Conservation (phyloP, 768 basidiomycete genomes). For the Russula lepida region DNA sequence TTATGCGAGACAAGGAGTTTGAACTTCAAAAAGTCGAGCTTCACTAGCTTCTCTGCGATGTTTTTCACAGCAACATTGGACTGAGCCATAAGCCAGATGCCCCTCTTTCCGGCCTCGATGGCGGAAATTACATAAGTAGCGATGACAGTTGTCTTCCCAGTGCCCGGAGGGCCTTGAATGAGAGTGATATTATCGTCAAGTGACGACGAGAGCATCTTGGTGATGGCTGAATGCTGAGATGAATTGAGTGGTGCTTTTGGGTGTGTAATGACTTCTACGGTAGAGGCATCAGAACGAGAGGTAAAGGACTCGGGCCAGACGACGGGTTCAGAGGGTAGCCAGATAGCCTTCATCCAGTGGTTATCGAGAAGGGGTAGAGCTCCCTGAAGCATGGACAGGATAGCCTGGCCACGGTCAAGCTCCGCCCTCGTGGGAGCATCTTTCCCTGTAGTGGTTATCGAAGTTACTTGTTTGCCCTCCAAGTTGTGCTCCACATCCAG, state of each 20-base stretch:
- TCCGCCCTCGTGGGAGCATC: slow-evolving; percentile 56
- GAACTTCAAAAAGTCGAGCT: slow-evolving; percentile 46
- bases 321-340: slow-evolving; percentile 26
- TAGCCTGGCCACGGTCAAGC: slow-evolving; percentile 28
- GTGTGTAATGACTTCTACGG: slow-evolving; percentile 20
- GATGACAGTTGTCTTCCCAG: slow-evolving; percentile 29
- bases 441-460: slow-evolving; percentile 44
- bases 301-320: slow-evolving; percentile 33
- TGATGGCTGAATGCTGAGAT: slow-evolving; percentile 34
- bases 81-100: slow-evolving; percentile 78
- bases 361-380: slow-evolving; percentile 25
- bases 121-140: slow-evolving; percentile 28
- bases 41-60: slow-evolving; percentile 71
- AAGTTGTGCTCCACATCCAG: slow-evolving; percentile 25
- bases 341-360: slow-evolving; percentile 34
- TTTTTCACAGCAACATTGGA: slow-evolving; percentile 87
- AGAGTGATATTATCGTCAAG: slow-evolving; percentile 30
- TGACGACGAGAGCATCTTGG: slow-evolving; percentile 32
- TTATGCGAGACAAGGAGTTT: slow-evolving; percentile 63
- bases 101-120: slow-evolving; percentile 22
- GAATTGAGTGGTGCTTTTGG: slow-evolving; percentile 30
- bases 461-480: slow-evolving; percentile 27
- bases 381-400: slow-evolving; percentile 33
- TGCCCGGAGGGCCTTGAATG: slow-evolving; percentile 30
- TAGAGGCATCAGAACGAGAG: slow-evolving; percentile 18